Conservation (phyloP, 129 eudicot genomes). For the Sambucus nigra region DNA sequence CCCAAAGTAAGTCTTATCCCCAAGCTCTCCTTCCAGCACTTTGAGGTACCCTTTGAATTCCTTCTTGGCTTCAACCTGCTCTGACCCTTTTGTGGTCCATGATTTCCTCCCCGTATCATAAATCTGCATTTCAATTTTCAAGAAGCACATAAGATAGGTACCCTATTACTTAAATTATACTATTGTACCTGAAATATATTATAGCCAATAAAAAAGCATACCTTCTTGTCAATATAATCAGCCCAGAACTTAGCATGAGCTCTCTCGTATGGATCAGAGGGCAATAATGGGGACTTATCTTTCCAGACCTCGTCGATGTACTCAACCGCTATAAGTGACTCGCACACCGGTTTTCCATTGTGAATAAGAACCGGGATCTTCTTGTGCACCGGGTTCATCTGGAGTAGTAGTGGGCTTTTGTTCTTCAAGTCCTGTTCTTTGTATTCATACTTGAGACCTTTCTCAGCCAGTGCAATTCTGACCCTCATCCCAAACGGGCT, state of each 20-base stretch:
- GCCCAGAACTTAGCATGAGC: slow-evolving; percentile 51
- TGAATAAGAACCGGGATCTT: slow-evolving; percentile 24
- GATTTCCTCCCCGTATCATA: neutral
- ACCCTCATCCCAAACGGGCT: slow-evolving; percentile 26
- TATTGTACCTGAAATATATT: neutral
- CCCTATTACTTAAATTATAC: neutral
- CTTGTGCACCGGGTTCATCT: slow-evolving; percentile 29
- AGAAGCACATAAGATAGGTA: neutral
- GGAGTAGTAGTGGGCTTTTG: slow-evolving; percentile 19
- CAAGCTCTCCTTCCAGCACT: slow-evolving; percentile 22
- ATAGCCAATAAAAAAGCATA: neutral
- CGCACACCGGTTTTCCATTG: slow-evolving; percentile 22
- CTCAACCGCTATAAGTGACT: slow-evolving; percentile 26
- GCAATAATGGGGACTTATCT: slow-evolving; percentile 22
- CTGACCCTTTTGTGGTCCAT: slow-evolving; percentile 13
- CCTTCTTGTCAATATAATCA: slow-evolving; percentile 36
- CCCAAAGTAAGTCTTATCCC: slow-evolving; percentile 30
- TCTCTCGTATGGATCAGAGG: slow-evolving; percentile 30
- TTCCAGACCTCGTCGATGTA: slow-evolving; percentile 42
- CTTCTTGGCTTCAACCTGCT: slow-evolving; percentile 15
- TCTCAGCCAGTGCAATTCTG: slow-evolving; percentile 26
- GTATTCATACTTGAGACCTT: slow-evolving; percentile 18
- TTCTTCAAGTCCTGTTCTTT: slow-evolving; percentile 15
- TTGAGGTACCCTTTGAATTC: slow-evolving; percentile 25
- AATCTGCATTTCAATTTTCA: neutral